These are phyloP conservation scores for Magnusiomyces ingens DNA, from an alignment of 1,139 yeast species.

Conservation along the genomic window DNA sequence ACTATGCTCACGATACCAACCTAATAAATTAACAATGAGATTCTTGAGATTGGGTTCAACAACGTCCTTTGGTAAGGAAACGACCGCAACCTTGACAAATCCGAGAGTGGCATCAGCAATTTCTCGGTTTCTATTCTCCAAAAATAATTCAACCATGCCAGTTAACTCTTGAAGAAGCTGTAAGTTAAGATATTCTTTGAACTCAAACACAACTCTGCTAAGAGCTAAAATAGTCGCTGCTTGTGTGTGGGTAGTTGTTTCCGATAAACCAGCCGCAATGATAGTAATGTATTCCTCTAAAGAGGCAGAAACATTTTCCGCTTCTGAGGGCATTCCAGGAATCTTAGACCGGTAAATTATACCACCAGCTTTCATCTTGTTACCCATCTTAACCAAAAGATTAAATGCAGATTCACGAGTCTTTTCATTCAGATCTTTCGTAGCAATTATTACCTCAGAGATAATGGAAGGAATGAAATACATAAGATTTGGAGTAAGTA, in stretches of 20 bases:
- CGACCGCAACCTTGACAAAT: constrained; percentile 83
- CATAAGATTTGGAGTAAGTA: constrained; percentile 56
- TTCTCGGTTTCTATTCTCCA: constrained; percentile 87
- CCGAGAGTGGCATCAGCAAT: constrained; percentile 93
- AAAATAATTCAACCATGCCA: constrained; percentile 82
- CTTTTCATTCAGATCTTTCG: constrained; percentile 92
- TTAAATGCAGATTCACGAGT: constrained; percentile 78
- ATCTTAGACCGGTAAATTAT: constrained; percentile 56
- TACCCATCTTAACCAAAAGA: constrained; percentile 73
- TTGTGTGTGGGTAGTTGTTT: constrained; percentile 89
- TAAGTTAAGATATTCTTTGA: constrained; percentile 53
- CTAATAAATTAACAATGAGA: constrained; percentile 64
- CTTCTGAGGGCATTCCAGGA: constrained; percentile 53
- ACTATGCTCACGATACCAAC: constrained; percentile 94
- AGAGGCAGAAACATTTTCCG: constrained; percentile 59
- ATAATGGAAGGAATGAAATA: constrained; percentile 74
- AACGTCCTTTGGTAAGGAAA: constrained; percentile 75
- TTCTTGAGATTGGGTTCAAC: constrained; percentile 61
- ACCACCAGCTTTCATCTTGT: constrained; percentile 56
- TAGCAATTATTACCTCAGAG: constrained; percentile 82
- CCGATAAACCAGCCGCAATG: constrained; percentile 95
- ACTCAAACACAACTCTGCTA: constrained; percentile 81
- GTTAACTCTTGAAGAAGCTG: constrained; percentile 64
- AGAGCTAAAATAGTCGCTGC: constrained; percentile 92
- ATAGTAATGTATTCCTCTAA: constrained; percentile 82